Evolutionary conservation across 768 basidiomycete genomes (phyloP).

Genomic region (Phaeotremella fagi): DNA sequence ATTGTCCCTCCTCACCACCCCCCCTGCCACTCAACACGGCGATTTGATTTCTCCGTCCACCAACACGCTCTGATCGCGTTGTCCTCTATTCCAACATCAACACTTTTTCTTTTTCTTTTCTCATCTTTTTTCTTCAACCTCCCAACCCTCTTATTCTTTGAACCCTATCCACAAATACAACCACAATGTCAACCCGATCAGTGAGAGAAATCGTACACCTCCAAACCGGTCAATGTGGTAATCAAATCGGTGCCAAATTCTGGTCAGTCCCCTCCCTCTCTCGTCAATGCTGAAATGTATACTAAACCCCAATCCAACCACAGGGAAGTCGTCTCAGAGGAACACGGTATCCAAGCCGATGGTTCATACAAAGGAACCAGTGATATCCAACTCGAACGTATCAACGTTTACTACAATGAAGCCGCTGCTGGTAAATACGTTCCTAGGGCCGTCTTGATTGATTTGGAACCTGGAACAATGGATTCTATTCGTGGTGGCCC

Average conservation of each 20-base stretch:
- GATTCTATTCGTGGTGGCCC: constrained; percentile 55
- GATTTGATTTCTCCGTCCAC: neutral
- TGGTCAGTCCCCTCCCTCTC: constrained; percentile 39
- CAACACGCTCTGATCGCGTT: neutral
- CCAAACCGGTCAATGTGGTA: constrained; percentile 99
- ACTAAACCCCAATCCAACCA: constrained; percentile 57
- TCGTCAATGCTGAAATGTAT: neutral
- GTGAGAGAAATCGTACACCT: constrained; percentile 95
- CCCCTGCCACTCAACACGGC: too few relatives aligned
- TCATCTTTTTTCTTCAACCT: neutral
- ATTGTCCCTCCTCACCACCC: neutral
- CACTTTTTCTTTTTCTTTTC: neutral
- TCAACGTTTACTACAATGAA: constrained; percentile 98
- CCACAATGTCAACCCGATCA: constrained; percentile 20
- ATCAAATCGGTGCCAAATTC: constrained; percentile 80
- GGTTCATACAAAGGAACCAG: constrained; percentile 87
- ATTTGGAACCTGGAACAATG: constrained; percentile 85
- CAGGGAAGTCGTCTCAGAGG: constrained; percentile 98
- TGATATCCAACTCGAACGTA: constrained; percentile 88
- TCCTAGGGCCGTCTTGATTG: constrained; percentile 93
- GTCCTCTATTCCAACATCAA: neutral
- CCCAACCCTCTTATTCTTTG: neutral
- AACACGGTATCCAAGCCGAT: constrained; percentile 92
- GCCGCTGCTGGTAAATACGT: constrained; percentile 94
- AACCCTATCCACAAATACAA: neutral